Evolutionary conservation across 139 green algal genomes (phyloP).

Genomic region (Diplosphaera chodatii): DNA sequence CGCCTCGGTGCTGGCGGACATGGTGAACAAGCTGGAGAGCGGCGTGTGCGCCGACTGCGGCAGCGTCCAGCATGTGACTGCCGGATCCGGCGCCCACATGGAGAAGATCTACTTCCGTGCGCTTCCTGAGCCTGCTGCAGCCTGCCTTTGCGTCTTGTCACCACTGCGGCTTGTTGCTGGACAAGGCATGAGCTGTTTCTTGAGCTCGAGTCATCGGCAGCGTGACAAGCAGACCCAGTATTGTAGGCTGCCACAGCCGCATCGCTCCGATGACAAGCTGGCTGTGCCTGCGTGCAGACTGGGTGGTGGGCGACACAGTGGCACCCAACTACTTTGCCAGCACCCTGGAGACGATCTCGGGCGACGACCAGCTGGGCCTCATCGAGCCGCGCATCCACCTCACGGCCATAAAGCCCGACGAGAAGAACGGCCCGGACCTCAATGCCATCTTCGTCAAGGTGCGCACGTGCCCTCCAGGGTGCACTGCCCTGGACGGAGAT

Average conservation of each 20-base stretch:
- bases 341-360: not conserved
- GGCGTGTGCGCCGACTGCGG: constrained; percentile 5
- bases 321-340: not conserved
- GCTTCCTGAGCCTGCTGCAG: no score
- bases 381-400: not conserved
- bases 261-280: no score
- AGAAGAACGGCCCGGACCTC: not conserved
- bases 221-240: no score
- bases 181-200: no score
- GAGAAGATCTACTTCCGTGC: not conserved
- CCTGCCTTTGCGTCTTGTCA: no score
- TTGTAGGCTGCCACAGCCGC: no score
- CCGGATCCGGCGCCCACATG: not conserved
- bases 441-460: not conserved
- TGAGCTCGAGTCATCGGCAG: no score
- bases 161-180: no score
- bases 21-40: constrained; percentile 11
- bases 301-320: not conserved
- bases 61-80: not conserved
- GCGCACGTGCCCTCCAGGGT: no score
- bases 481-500: no score
- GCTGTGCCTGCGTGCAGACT: not conserved
- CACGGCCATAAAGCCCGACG: not conserved
- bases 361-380: not conserved
- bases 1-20: constrained; percentile 16